phyloP scores from a whole-genome alignment of 2,329 filamentous ascomycete genomes.

The Ophiostoma himal-ulmi region DNA sequence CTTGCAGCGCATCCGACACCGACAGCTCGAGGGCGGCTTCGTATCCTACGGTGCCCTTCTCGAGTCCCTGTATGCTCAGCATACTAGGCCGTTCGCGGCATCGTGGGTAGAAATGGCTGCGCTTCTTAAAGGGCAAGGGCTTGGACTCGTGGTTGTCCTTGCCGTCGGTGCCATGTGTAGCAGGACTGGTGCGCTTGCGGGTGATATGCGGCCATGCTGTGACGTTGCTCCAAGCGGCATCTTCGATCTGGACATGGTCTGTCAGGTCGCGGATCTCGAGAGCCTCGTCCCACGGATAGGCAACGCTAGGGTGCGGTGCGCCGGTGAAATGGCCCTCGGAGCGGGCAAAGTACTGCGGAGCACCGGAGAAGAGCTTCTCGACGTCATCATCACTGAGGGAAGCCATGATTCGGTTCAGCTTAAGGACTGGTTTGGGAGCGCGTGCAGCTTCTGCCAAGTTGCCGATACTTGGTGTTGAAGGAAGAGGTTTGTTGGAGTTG shows the following conservation, averaged over 20 bases:
- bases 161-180: not conserved
- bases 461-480: conserved; percentile 43
- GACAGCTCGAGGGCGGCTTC: conserved; percentile 61
- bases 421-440: conserved; percentile 38
- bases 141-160: not conserved
- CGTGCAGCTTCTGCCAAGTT: not conserved
- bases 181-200: conserved; percentile 31
- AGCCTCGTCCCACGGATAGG: conserved; percentile 62
- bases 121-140: conserved; percentile 29
- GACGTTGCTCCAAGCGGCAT: conserved; percentile 57
- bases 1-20: conserved; percentile 58
- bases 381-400: conserved; percentile 55
- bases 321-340: conserved; percentile 54
- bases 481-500: conserved; percentile 53
- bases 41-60: conserved; percentile 65
- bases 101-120: conserved; percentile 53
- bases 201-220: conserved; percentile 60
- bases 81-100: conserved; percentile 62
- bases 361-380: conserved; percentile 68
- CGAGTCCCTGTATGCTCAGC: conserved; percentile 65
- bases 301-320: conserved; percentile 56
- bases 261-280: conserved; percentile 57
- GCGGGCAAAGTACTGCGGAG: conserved; percentile 63
- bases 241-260: conserved; percentile 59
- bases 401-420: conserved; percentile 54